Conservation (phyloP, 331 rosid species). For the Telfairia occidentalis region DNA sequence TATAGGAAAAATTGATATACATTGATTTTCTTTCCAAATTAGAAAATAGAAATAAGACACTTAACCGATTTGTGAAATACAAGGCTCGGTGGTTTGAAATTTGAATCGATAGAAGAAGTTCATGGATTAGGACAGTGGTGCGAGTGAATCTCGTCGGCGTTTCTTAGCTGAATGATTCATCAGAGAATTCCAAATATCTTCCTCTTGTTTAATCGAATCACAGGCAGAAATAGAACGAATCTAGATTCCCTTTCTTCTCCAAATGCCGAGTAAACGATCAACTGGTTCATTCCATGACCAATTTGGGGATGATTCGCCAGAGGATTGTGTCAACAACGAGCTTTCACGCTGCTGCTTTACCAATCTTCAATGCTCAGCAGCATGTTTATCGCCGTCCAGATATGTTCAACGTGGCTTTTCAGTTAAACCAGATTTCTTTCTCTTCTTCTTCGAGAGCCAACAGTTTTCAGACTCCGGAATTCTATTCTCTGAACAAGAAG, state of each 20-base stretch:
- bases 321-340: background rate
- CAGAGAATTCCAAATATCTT: background rate
- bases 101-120: background rate
- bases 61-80: background rate
- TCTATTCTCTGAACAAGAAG: conserved; percentile 28
- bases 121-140: background rate
- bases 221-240: background rate
- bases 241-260: conserved; percentile 6
- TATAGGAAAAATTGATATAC: too few species aligned
- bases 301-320: background rate
- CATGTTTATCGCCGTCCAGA: background rate
- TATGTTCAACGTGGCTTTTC: background rate
- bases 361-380: background rate
- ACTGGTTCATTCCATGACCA: conserved; percentile 3
- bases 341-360: background rate
- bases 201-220: background rate
- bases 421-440: background rate
- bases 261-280: conserved; percentile 1
- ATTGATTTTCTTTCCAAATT: too few species aligned
- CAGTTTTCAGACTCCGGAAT: conserved; percentile 13
- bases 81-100: background rate
- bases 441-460: conserved; percentile 17
- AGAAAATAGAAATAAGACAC: background rate
- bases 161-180: background rate
- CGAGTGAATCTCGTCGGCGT: background rate